These are phyloP conservation scores for Penicillium bovifimosum DNA, from an alignment of 495 filamentous ascomycete genomes.

Conservation along the genomic window DNA sequence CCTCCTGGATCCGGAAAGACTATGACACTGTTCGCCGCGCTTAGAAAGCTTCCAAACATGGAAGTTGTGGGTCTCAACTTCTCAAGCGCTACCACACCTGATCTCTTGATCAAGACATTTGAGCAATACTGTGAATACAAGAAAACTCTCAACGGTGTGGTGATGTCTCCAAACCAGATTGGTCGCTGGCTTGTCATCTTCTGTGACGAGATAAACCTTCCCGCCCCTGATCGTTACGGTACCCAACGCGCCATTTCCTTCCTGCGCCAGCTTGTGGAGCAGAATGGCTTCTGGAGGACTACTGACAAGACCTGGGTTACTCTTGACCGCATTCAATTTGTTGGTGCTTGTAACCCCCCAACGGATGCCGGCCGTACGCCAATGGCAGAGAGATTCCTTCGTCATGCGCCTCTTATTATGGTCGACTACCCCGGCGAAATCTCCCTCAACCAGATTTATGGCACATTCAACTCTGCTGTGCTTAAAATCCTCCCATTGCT, in stretches of 20 bases:
- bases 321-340: conserved; percentile 95
- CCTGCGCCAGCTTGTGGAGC: conserved; percentile 92
- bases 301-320: conserved; percentile 97
- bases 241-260: conserved; percentile 97
- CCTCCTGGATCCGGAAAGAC: conserved; percentile 98
- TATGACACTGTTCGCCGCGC: conserved; percentile 96
- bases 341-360: conserved; percentile 98
- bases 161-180: conserved; percentile 93
- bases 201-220: conserved; percentile 98
- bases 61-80: conserved; percentile 99
- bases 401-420: conserved; percentile 96
- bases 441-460: conserved; percentile 93
- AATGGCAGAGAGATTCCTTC: conserved; percentile 86
- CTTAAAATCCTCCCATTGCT: conserved; percentile 94
- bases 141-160: conserved; percentile 93
- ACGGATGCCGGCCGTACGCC: conserved; percentile 95
- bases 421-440: conserved; percentile 96
- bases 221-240: conserved; percentile 96
- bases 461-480: conserved; percentile 93
- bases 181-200: conserved; percentile 97
- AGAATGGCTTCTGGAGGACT: conserved; percentile 98
- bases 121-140: conserved; percentile 99
- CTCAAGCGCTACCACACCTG: conserved; percentile 95
- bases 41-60: conserved; percentile 95
- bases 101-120: conserved; percentile 96